Conservation (phyloP, 2,329 filamentous ascomycete genomes). For the Chaetoscypha palmicola region DNA sequence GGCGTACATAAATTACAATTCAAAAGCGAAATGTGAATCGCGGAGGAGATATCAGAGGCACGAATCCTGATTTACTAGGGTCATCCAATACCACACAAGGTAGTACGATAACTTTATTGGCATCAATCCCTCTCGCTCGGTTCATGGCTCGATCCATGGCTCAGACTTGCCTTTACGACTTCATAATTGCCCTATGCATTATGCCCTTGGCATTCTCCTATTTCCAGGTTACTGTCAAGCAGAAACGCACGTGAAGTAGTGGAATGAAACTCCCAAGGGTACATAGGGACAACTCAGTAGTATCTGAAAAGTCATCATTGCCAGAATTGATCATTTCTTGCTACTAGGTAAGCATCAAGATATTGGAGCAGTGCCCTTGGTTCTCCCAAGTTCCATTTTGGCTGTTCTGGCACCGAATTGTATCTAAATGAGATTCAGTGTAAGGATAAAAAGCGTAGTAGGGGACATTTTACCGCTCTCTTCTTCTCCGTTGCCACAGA, state of each 20-base stretch:
- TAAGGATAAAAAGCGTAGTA: not conserved
- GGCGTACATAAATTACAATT: too few relatives aligned
- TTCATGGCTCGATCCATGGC: too few relatives aligned
- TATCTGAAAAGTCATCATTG: conserved; percentile 68
- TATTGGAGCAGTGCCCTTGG: conserved; percentile 61
- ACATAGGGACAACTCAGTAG: conserved; percentile 53
- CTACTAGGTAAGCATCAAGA: conserved; percentile 30
- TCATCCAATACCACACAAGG: too few relatives aligned
- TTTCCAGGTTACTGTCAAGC: conserved; percentile 31
- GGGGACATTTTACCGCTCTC: conserved; percentile 73
- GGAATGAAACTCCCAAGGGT: conserved; percentile 26
- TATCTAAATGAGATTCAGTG: conserved; percentile 44
- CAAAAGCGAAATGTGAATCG: too few relatives aligned
- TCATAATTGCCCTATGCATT: conserved; percentile 24
- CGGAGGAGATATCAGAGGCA: too few relatives aligned
- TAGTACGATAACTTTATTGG: too few relatives aligned
- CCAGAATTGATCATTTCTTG: conserved; percentile 30
- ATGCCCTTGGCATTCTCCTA: conserved; percentile 23
- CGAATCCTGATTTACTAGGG: too few relatives aligned
- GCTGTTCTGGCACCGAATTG: conserved; percentile 78
- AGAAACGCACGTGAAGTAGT: conserved; percentile 41
- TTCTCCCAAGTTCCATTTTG: conserved; percentile 67
- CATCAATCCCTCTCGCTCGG: too few relatives aligned
- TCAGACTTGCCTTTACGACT: conserved; percentile 59
- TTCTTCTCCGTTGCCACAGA: conserved; percentile 82